Percentiles rank a stretch among this genome's conserved stretches.
Conservation (phyloP, 495 filamentous ascomycete genomes). For the Neurospora terricola region DNA sequence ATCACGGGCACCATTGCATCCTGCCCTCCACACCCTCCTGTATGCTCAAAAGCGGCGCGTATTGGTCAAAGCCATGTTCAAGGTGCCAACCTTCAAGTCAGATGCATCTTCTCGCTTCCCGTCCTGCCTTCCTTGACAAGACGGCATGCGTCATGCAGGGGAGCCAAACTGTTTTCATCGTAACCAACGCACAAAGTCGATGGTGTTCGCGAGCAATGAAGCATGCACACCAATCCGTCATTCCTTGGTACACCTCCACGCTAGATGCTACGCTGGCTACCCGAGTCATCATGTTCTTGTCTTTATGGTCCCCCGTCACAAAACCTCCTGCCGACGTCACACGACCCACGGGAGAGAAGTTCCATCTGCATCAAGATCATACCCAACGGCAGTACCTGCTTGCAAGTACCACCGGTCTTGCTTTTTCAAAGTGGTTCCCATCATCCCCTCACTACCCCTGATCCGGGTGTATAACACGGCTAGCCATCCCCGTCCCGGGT, state of each 20-base stretch:
- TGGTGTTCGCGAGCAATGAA: too few species aligned
- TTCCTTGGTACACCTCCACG: background rate
- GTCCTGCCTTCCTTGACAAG: background rate
- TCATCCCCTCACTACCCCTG: background rate
- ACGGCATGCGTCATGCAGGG: background rate
- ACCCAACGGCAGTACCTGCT: background rate
- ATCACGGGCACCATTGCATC: background rate
- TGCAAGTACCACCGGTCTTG: background rate
- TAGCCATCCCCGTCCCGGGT: background rate
- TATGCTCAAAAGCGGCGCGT: background rate
- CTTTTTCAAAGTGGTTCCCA: background rate
- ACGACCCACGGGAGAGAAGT: background rate
- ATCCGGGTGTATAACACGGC: background rate
- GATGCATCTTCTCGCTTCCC: background rate
- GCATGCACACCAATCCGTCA: background rate
- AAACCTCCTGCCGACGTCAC: background rate
- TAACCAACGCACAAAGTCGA: too few species aligned
- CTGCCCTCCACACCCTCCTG: background rate
- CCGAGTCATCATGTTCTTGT: background rate
- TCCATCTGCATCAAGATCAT: background rate
- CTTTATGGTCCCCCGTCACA: background rate
- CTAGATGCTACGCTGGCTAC: background rate
- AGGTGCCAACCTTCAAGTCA: background rate
- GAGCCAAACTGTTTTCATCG: background rate
- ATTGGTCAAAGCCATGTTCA: background rate